Percentiles rank a stretch among this genome's conserved stretches.
Evolutionary conservation across 192 early-diverging fungal genomes (phyloP).

Genomic region (Backusella sp.): DNA sequence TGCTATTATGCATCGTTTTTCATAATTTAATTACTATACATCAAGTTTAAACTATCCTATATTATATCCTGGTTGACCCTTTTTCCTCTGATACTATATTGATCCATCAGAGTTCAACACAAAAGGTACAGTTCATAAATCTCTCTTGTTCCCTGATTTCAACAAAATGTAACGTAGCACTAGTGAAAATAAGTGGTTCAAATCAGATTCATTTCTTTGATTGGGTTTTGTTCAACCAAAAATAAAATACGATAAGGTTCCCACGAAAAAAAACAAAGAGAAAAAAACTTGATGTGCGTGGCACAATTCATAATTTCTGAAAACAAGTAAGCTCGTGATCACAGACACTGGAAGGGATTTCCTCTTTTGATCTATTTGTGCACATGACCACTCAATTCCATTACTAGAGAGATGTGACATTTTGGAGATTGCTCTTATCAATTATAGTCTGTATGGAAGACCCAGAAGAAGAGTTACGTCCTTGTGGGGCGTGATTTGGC

Average conservation of each 20-base stretch:
- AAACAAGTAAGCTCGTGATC: neutral
- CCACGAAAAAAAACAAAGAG: neutral
- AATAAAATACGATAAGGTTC: slow-evolving; percentile 1
- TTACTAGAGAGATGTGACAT: slow-evolving; percentile 3
- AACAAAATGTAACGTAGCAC: neutral
- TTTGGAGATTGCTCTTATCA: neutral
- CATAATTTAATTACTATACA: no score
- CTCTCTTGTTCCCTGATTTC: neutral
- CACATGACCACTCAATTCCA: neutral
- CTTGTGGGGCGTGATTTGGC: neutral
- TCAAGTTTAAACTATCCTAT: no score
- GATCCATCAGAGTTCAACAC: neutral
- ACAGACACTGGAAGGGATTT: neutral
- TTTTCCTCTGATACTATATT: neutral
- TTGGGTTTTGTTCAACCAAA: slow-evolving; percentile 1
- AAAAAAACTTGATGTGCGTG: neutral
- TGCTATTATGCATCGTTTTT: no score
- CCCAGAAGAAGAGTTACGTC: neutral
- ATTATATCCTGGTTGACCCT: neutral
- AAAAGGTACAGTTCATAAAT: neutral
- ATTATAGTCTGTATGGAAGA: neutral
- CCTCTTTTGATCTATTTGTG: neutral
- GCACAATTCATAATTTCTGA: neutral
- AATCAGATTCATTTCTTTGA: slow-evolving; percentile 8
- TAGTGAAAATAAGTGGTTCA: neutral